A percentile compares a stretch with the other conserved stretches of the same genome.
Conservation (phyloP, 306 rosid genomes). For the Begonia loranthoides region DNA sequence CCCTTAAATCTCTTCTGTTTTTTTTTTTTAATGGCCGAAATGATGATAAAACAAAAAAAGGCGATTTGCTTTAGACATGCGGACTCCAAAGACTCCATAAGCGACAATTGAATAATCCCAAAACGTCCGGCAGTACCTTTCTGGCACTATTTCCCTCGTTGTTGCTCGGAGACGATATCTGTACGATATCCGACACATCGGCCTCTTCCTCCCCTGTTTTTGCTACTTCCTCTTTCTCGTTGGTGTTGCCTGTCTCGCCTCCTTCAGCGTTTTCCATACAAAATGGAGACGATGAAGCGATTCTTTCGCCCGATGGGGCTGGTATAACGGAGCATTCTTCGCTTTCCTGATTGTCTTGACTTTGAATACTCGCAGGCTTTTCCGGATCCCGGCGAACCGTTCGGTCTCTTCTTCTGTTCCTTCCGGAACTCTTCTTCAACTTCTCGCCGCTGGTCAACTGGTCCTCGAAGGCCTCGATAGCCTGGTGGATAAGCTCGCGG, state of each 20-base stretch:
- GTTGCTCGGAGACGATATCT: slow-evolving; percentile 20
- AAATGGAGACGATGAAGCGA: background rate
- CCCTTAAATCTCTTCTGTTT: no score
- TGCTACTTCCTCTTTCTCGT: slow-evolving; percentile 1
- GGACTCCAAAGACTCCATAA: slow-evolving; percentile 74
- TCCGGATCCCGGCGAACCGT: slow-evolving; percentile 12
- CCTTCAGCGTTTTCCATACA: background rate
- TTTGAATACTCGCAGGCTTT: background rate
- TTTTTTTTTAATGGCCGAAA: background rate
- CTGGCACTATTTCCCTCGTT: slow-evolving; percentile 42
- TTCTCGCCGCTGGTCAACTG: slow-evolving; percentile 30
- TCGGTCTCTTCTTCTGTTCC: slow-evolving; percentile 24
- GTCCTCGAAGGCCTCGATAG: slow-evolving; percentile 58
- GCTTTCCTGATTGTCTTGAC: slow-evolving; percentile 5
- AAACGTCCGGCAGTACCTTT: slow-evolving; percentile 65
- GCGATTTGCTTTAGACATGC: slow-evolving; percentile 19
- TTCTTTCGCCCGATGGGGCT: background rate
- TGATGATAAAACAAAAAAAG: slow-evolving; percentile 1
- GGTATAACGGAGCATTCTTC: background rate
- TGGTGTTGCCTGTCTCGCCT: no score
- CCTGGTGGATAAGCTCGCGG: slow-evolving; percentile 47
- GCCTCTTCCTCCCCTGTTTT: slow-evolving; percentile 8
- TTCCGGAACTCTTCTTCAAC: slow-evolving; percentile 17
- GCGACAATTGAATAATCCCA: slow-evolving; percentile 57
- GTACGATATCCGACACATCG: slow-evolving; percentile 3